phyloP scores from a whole-genome alignment of 495 filamentous ascomycete species.

The Penicillium pancosmium region DNA sequence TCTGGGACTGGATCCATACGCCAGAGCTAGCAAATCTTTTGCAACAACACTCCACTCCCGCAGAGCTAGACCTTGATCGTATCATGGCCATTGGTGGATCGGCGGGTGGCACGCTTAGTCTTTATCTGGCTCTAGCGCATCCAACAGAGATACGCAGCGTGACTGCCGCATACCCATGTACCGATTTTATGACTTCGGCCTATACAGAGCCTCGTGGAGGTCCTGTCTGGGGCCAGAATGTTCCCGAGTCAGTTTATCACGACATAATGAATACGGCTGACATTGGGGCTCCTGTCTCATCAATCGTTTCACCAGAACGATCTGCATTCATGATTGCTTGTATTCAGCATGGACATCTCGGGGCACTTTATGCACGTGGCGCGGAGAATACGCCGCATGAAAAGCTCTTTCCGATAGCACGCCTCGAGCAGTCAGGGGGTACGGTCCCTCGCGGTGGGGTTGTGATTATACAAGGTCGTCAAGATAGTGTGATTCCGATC shows the following conservation, averaged over 20 bases:
- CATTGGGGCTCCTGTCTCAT: not conserved
- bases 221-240: constrained; percentile 2
- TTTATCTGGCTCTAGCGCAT: not conserved
- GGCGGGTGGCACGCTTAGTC: not conserved
- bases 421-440: not conserved
- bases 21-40: not conserved
- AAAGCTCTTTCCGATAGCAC: not conserved
- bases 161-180: not conserved
- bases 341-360: not conserved
- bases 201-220: not conserved
- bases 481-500: not conserved
- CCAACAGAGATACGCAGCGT: constrained; percentile 1
- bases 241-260: not conserved
- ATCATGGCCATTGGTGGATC: not conserved
- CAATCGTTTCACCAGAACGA: not conserved
- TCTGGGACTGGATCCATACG: not conserved
- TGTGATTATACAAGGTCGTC: not conserved
- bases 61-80: not conserved
- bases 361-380: not conserved
- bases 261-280: not conserved
- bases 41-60: not conserved
- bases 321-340: not conserved
- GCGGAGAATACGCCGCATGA: not conserved
- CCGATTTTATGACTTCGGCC: not conserved
- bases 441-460: not conserved